Evolutionary conservation across 495 filamentous ascomycete species (phyloP), one percentile per base, ranked within the genome.

Genomic region (Annulohypoxylon bovei): DNA sequence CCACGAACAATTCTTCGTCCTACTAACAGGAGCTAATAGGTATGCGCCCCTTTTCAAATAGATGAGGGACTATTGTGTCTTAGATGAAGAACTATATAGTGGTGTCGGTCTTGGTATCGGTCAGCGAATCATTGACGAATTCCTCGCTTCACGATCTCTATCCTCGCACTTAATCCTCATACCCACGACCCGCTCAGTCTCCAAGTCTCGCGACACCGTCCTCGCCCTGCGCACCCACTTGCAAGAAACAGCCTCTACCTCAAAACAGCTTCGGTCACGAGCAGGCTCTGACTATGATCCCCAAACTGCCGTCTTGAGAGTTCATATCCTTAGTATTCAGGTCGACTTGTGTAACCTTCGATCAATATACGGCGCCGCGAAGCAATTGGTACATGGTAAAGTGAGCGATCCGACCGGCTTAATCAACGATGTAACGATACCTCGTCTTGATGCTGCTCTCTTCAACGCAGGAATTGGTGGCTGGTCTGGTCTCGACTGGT

Each of bases 381-480:
- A 83, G 32, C 78, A 78, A 56, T 77, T 87, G 49, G 75, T 85
- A 47, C 84, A 79, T 44, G 81, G 84, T 39, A 83, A 83, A 33
- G 81, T 87, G 56, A 80, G 75, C 67, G 80, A 84, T 61, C 82
- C 81, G 16, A 78, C 74, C 16, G 53, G 76, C 32, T 8, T 79
- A 39, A 81, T 78, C 68, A 77, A 55, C 49, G 80, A 78, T 70
- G 81, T 82, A 68, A 83, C 63, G 62, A 81, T 91, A 68, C 89
- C 91, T 12, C 90, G 90, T 72, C 84, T 99, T 62, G 93, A 98
- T 76, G 85, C 86, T 4, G 84, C 93, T 7, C 84, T 98, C 44
- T 89, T 94, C 77, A 97, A 97, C 79, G 95, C 95, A 22, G 96
- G 94, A 2, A 86, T 92, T 25, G 94, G 94, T n/a, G 92, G 92